Base-by-base conservation (phyloP, 352 stramenopile species). In the Globisporangium mamillatum region DNA sequence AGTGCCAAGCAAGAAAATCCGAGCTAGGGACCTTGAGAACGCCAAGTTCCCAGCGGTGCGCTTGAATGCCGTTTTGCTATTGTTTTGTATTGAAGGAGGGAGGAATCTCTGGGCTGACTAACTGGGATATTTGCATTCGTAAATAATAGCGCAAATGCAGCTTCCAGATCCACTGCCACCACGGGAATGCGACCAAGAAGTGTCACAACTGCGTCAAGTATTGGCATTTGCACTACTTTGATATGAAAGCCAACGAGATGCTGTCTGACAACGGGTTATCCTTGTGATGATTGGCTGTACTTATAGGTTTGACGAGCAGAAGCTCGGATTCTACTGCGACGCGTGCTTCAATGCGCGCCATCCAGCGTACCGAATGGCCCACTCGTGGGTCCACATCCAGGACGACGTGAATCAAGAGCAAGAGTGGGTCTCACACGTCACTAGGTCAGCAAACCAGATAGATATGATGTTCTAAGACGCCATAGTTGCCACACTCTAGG, bases 181-280 rank as follows among this genome's bases (percentile, higher is more conserved):
- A 66, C 6, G 81, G 63, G 3, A 25, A 73, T 9, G 86, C 84
- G 20, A 92, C 82, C 7, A 88, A 78, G 50, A 84, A 88, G 44
- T 94, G 86, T 53, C 78, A 85, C 41, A 82, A 76, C 60, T 94
- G 86, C 62, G 67, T 76, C 62, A 89, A 90, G 86, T 92, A 77
- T 32, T 69, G 16, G 14, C 16, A 20, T 65, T 48, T 22, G 56
- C 24, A n/a, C 29, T 10, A 32, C n/a, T 18, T 14, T 38, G n/a
- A n/a, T 2, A n/a, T n/a, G 27, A 4, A 32, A 32, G 3, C 27
- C 27, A 32, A 32, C 3, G 27, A 32, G 27, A 4, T 6, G 27
- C 6, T 32, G 27, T 32, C 27, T 32, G 27, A 32, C 27, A 32
- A 32, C 27, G 2, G 3, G 27, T 6, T 32, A 32, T 4, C 27